phyloP scores from a whole-genome alignment of 2,329 filamentous ascomycete genomes.

The Claviceps cyperi region DNA sequence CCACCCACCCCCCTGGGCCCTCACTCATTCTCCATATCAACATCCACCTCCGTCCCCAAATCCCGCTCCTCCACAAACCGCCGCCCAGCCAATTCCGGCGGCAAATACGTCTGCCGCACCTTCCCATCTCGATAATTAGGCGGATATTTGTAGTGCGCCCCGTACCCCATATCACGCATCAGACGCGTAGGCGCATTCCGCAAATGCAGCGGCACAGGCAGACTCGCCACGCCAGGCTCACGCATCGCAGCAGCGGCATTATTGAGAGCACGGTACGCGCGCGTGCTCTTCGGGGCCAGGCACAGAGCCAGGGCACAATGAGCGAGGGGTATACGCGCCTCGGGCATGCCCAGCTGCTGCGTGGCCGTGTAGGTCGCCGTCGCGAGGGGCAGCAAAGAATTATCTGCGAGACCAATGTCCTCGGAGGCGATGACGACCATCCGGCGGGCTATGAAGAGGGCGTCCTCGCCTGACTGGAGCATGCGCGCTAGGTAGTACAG shows the following conservation, averaged over 20 bases:
- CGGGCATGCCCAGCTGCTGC: conserved; percentile 89
- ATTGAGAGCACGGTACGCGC: conserved; percentile 69
- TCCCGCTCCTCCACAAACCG: conserved; percentile 68
- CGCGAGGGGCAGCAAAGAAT: conserved; percentile 66
- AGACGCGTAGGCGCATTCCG: conserved; percentile 82
- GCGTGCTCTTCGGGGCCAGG: conserved; percentile 71
- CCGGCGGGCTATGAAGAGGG: conserved; percentile 78
- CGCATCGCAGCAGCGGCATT: conserved; percentile 66
- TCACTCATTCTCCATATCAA: conserved; percentile 32
- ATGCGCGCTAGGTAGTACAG: conserved; percentile 93
- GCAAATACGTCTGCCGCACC: conserved; percentile 84
- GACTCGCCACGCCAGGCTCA: conserved; percentile 67
- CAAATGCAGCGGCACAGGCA: conserved; percentile 77
- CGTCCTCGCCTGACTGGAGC: conserved; percentile 89
- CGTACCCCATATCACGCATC: conserved; percentile 88
- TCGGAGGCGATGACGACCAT: conserved; percentile 93
- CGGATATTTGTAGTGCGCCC: conserved; percentile 90
- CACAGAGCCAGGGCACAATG: conserved; percentile 74
- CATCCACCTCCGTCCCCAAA: conserved; percentile 65
- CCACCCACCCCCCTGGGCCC: not conserved
- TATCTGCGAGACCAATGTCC: conserved; percentile 84
- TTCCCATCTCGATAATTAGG: conserved; percentile 73
- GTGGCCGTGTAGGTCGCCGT: conserved; percentile 76
- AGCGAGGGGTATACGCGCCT: conserved; percentile 81
- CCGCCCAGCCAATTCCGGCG: conserved; percentile 55